Evolutionary conservation across 208 protist species (phyloP), one percentile per base, ranked within the genome.

Genomic region (Novymonas esmeraldas): DNA sequence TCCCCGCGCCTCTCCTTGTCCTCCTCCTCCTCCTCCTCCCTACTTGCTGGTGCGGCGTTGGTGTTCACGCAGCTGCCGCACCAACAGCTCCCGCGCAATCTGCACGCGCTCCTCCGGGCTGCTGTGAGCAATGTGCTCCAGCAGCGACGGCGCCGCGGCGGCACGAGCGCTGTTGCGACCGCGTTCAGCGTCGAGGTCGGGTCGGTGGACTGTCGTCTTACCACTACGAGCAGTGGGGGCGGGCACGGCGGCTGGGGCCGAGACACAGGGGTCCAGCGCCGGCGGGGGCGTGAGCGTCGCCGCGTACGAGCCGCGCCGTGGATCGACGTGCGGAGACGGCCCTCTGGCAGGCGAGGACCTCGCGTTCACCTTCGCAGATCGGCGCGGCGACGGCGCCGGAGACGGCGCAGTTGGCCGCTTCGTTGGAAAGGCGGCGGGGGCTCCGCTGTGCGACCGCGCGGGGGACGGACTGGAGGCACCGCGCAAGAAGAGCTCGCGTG

Each of bases 61-160:
- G 44, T 70, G 66, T 10, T 79, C 65, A 11, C 63, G 51, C 41
- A 82, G 34, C 65, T 95, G 90, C 42, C 68, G 59, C 45, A 90
- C 58, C 66, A 93, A 72, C 57, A 95, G 61, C 52, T 92, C 83
- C 10, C 80, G 74, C 2, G 87, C 90, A 33, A 93, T 75, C 18
- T 56, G 44, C 22, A 45, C 55, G 2, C 70, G 61, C 7, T 76
- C 70, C 18, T 69, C 62, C 14, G 70, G 62, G 1, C 62, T 65
- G 70, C 70, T 69, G 18, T 64, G 61, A 45, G 59, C 65, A 14
- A 76, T 76, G 28, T 70, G 70, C 38, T 68, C 44, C 6, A 70
- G 41, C 22, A 76, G 42, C 18, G 61, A 70, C 28, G 44, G 31
- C n/a, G 39, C 0, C 24, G 22, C 56, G 36, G 7, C 11, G 36